Evolutionary conservation across 306 rosid species (phyloP), one percentile per base, ranked within the genome.

Genomic region (Astragalus glycyphyllos): DNA sequence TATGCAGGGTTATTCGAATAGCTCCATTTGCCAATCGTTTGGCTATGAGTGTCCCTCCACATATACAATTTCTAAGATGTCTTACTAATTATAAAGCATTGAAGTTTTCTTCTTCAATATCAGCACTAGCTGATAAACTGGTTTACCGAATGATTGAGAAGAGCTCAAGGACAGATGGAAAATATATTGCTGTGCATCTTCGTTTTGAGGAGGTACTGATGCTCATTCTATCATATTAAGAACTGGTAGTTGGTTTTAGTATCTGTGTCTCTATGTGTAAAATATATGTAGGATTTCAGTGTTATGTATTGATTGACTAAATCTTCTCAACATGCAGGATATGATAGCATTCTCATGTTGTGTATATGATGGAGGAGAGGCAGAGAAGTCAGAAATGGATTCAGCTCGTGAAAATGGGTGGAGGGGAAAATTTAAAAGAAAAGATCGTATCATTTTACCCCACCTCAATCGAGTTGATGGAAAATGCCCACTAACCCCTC

Each of bases 311-410:
- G 60, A 50, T 72, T 54, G 72, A 60, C 35, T 63, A 11, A 66
- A 67, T 54, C 54, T 67, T 16, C 35, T 31, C 69, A 69, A 64
- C 69, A 51, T 73, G 50, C 76, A 95, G 99, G 99, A 95, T 86
- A 95, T 95, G 97, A 86, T 95, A 32, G 99, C 99, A 47, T 95
- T 95, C 84, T 95, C 97, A 16, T 95, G 97, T 81, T 95, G 99
- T 59, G 65, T 87, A 59, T 95, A 95, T 77, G 96, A 89, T 68
- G 97, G 99, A 50, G 99, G 96, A 61, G 68, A 81, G 78, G 82
- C 77, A 34, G 97, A 91, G 76, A 91, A 86, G 55, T 41, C 72
- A 49, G 92, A 86, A 83, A 89, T 94, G 98, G 88, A 90, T 82
- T 82, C 80, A 47, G 80, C 79, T 73, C 84, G 98, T 80, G 88